Base-by-base conservation (phyloP, 352 stramenopile species). In the Pythium dissotocum region DNA sequence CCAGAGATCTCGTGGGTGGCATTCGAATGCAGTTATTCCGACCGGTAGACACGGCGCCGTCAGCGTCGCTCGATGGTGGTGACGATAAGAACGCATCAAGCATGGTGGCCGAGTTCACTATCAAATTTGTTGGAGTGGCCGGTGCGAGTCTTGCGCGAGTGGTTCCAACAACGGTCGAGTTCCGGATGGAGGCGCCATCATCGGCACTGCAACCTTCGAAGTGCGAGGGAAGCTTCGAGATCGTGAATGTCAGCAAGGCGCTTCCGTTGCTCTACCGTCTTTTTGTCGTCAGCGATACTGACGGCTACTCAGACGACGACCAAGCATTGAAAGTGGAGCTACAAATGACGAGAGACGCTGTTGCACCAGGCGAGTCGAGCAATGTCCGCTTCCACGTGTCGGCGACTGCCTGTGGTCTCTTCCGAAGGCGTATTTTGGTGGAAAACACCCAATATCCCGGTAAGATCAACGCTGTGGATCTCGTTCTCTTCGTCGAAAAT, bases 11-110 rank as follows among this genome's bases (percentile, higher is more conserved):
- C 9, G 84, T 96, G 58, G 89, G 89, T 28, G 89, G 89, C 14
- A 96, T 96, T 71, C 88, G 88, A n/a, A 73, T 96, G 8, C 88
- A 96, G 63, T 69, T 96, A 6, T 95, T 91, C 74, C 77, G 80
- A 4, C 52, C 54, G 0, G 56, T 33, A 1, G 71, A 72, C 14
- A 14, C 24, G 28, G 6, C 42, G 16, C 33, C 32, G 7, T 7
- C 18, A 21, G 18, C 32, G n/a, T 7, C 46, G n/a, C 46, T 53
- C 21, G 46, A 53, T 7, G 53, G 68, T 35, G 76, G 80, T 16
- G 83, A 89, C 0, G 78, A 82, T 36, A 92, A 89, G 58, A 42
- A 18, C n/a, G 9, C 35, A 3, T 84, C 74, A 48, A 83, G 82
- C 8, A 93, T 95, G 79, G 71, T 91, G 21, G 76, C 89, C 6